These are phyloP conservation scores for Saitozyma podzolica DNA, from an alignment of 768 basidiomycete species.

Conservation along the genomic window DNA sequence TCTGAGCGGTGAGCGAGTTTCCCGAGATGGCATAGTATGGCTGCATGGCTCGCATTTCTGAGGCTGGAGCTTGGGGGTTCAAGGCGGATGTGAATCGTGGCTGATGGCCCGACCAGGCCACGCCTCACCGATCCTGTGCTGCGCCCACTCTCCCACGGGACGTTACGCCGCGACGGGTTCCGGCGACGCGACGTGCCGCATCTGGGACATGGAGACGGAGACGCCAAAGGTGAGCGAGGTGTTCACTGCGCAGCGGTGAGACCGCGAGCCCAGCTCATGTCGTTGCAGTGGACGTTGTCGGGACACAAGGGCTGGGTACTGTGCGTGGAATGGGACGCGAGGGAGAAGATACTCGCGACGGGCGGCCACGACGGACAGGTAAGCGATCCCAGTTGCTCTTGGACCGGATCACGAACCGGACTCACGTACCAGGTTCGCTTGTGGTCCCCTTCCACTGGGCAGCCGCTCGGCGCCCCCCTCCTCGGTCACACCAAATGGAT, in stretches of 20 bases:
- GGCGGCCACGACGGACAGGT: slow-evolving; percentile 94
- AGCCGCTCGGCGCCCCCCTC: slow-evolving; percentile 80
- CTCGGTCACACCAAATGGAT: slow-evolving; percentile 97
- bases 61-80: background rate
- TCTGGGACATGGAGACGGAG: slow-evolving; percentile 94
- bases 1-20: slow-evolving; percentile 64
- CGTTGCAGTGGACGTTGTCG: slow-evolving; percentile 62
- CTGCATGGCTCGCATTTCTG: no score
- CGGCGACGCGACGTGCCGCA: slow-evolving; percentile 84
- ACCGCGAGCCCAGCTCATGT: background rate
- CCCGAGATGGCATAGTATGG: no score
- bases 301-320: slow-evolving; percentile 97
- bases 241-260: background rate
- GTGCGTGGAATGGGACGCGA: slow-evolving; percentile 94
- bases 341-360: slow-evolving; percentile 85
- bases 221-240: slow-evolving; percentile 63
- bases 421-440: slow-evolving; percentile 59
- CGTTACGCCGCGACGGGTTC: slow-evolving; percentile 88
- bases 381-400: slow-evolving; percentile 29
- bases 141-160: slow-evolving; percentile 93
- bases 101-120: slow-evolving; percentile 64
- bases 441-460: slow-evolving; percentile 93
- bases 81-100: background rate
- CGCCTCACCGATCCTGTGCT: slow-evolving; percentile 87
- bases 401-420: background rate